Conservation (phyloP, 192 early-diverging fungal genomes). For the Coemansia sp. region DNA sequence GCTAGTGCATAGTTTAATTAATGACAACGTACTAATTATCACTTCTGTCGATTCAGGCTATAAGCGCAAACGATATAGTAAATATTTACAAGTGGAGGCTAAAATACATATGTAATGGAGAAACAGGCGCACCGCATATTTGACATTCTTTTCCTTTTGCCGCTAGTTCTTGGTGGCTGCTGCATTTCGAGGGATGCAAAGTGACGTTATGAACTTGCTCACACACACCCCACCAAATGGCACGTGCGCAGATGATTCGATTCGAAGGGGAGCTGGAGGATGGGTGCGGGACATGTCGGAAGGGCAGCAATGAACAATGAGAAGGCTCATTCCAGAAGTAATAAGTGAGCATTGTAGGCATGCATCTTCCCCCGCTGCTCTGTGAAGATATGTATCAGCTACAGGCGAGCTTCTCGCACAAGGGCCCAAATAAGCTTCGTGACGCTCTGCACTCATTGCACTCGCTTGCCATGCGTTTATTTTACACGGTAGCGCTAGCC, state of each 20-base stretch:
- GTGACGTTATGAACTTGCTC: neutral
- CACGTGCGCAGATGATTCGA: slow-evolving; percentile 4
- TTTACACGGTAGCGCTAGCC: neutral
- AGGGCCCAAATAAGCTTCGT: too few species aligned
- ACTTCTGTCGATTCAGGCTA: too few species aligned
- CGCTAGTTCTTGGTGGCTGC: too few species aligned
- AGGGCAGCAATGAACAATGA: neutral
- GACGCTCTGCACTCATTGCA: too few species aligned
- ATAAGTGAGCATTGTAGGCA: neutral
- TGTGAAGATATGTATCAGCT: too few species aligned
- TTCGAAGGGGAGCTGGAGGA: neutral
- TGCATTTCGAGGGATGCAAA: neutral
- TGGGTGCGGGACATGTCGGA: neutral
- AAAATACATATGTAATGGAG: too few species aligned
- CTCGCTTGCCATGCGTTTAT: neutral
- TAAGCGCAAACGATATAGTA: too few species aligned
- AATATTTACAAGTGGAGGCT: too few species aligned
- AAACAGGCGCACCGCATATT: too few species aligned
- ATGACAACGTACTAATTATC: neutral
- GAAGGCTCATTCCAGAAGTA: neutral
- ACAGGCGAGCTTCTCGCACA: neutral
- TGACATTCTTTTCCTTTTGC: too few species aligned
- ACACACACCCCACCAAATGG: neutral
- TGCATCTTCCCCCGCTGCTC: too few species aligned
- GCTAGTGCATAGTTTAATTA: neutral